These are phyloP conservation scores for Saccharum officinarum DNA, from an alignment of 176 grass and related monocot species.

Conservation along the genomic window DNA sequence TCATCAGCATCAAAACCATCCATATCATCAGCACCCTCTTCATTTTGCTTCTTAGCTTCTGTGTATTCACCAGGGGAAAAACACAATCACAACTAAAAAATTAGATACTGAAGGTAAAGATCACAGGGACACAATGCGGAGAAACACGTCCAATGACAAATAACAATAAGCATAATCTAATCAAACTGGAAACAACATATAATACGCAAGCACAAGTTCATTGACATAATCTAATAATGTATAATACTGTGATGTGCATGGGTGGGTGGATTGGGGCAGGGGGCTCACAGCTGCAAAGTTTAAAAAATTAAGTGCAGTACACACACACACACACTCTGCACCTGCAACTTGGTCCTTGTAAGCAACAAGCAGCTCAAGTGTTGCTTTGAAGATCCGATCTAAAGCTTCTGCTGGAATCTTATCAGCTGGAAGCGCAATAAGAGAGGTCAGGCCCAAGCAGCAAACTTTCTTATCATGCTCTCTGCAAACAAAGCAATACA, in stretches of 20 bases:
- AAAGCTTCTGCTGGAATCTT: slow-evolving; percentile 72
- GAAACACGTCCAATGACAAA: neutral
- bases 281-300: neutral
- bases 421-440: slow-evolving; percentile 70
- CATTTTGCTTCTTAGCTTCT: slow-evolving; percentile 70
- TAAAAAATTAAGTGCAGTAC: neutral
- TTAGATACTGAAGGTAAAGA: neutral
- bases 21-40: slow-evolving; percentile 67
- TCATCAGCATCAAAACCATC: slow-evolving; percentile 76
- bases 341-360: slow-evolving; percentile 93
- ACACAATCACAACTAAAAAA: neutral
- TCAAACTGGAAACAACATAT: neutral
- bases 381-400: slow-evolving; percentile 74
- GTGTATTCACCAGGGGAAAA: neutral
- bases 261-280: neutral
- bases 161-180: neutral
- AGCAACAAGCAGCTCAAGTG: slow-evolving; percentile 70
- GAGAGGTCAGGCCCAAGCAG: slow-evolving; percentile 78
- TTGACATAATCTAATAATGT: neutral
- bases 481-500: slow-evolving; percentile 55
- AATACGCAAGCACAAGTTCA: neutral
- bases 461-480: slow-evolving; percentile 90
- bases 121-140: neutral
- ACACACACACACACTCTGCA: slow-evolving; percentile 22
- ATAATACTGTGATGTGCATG: neutral